Percentiles rank a stretch among this genome's conserved stretches.
phyloP scores from a whole-genome alignment of 2,329 filamentous ascomycete genomes.

The Rhinocladiella similis region DNA sequence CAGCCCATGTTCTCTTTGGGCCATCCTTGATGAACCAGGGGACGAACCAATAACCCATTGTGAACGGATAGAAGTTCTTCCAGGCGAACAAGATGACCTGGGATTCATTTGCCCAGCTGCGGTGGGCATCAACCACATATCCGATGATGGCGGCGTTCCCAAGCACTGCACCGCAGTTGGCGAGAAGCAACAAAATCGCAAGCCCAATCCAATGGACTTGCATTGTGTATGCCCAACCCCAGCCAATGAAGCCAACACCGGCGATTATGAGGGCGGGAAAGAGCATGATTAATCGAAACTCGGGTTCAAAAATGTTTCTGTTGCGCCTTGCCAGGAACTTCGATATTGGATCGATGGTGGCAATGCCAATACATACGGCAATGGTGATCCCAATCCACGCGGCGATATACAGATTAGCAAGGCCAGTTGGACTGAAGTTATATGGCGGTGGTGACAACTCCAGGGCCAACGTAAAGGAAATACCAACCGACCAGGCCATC shows the following conservation, averaged over 20 bases:
- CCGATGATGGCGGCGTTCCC: slow-evolving; percentile 93
- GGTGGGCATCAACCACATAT: slow-evolving; percentile 88
- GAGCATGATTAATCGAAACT: slow-evolving; percentile 87
- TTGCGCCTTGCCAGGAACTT: slow-evolving; percentile 78
- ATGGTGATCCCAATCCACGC: slow-evolving; percentile 85
- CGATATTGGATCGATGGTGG: slow-evolving; percentile 81
- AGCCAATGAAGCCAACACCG: slow-evolving; percentile 84
- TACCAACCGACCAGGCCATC: slow-evolving; percentile 9
- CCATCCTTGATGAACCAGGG: slow-evolving; percentile 77
- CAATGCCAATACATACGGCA: slow-evolving; percentile 84
- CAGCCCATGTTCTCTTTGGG: slow-evolving; percentile 74
- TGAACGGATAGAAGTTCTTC: slow-evolving; percentile 82
- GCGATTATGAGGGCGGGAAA: slow-evolving; percentile 75
- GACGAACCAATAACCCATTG: slow-evolving; percentile 10
- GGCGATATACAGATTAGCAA: slow-evolving; percentile 82
- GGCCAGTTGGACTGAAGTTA: slow-evolving; percentile 76
- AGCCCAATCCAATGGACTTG: slow-evolving; percentile 83
- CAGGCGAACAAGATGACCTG: slow-evolving; percentile 89
- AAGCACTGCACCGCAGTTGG: slow-evolving; percentile 87
- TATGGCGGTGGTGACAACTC: slow-evolving; percentile 48
- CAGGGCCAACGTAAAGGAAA: slow-evolving; percentile 8
- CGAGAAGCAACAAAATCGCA: slow-evolving; percentile 84
- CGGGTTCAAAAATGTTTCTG: slow-evolving; percentile 88
- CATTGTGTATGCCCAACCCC: slow-evolving; percentile 83
- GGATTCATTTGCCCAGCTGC: slow-evolving; percentile 89